Base-by-base conservation (phyloP, 2,329 filamentous ascomycete species). In the Calonectria pteridis region DNA sequence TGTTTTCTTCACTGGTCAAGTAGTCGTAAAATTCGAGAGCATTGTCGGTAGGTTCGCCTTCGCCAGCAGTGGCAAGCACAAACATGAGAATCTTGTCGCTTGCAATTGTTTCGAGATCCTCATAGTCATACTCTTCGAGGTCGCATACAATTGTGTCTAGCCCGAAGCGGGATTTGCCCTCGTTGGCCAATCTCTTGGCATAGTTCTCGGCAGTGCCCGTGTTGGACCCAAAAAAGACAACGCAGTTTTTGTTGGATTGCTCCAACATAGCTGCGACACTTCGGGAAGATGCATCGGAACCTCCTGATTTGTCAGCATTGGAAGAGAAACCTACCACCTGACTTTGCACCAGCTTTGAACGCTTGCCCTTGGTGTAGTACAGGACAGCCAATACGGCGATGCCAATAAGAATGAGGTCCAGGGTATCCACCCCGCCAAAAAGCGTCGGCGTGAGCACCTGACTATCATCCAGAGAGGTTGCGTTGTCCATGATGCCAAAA, bases 11-110 rank as follows among this genome's bases (percentile, higher is more conserved):
- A 77, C 91, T 91, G 64, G 91, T 94, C 82, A 98, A 90, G 86
- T 98, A 98, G 84, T 98, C 96, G 88, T 98, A 98, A 87, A 99
- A 99, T 80, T 99, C 97, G 76, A 98, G 96, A 7, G 97, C 97
- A 83, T 99, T 99, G 83, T 99, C 97, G 35, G 97, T 99, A 51
- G 97, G 97, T 86, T 99, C 97, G 76, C 97, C 97, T 88, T 99
- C 97, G 78, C 97, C 97, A 81, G 99, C 99, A 40, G 97, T 99
- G 65, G 97, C 97, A 76, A 99, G 90, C 72, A 99, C 94, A 83
- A 99, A 98, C 88, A 99, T 94, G 80, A 93, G 94, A 67, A 99
- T 86, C 86, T 98, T 98, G 86, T 98, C 96, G 78, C 92, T 92
- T 53, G 96, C 94, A 79, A 98, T 92, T 69, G 92, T 88, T 85